A percentile compares a stretch with the other conserved stretches of the same genome.
Evolutionary conservation across 495 filamentous ascomycete species (phyloP).

Genomic region (Trichoderma virens): DNA sequence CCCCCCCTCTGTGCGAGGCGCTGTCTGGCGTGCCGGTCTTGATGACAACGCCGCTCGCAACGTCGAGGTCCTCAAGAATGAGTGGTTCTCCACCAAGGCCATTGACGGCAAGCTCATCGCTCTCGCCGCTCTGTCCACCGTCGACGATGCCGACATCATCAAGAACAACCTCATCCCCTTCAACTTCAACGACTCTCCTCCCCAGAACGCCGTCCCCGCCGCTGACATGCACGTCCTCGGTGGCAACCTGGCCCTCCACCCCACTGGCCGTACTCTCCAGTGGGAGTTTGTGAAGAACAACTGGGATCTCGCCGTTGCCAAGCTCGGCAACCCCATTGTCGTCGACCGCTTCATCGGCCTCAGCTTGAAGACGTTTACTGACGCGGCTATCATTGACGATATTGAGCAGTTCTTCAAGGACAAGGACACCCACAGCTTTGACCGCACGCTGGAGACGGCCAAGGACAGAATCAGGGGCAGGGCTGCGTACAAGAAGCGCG

Average conservation of each 20-base stretch:
- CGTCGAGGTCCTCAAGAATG: slow-evolving; percentile 62
- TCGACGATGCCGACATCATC: slow-evolving; percentile 59
- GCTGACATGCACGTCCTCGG: slow-evolving; percentile 84
- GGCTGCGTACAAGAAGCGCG: slow-evolving; percentile 68
- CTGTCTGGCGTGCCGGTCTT: slow-evolving; percentile 74
- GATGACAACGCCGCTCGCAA: slow-evolving; percentile 59
- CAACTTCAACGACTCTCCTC: slow-evolving; percentile 67
- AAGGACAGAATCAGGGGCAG: slow-evolving; percentile 72
- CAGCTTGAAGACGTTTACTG: slow-evolving; percentile 68
- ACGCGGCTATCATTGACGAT: slow-evolving; percentile 58
- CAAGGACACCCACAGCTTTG: slow-evolving; percentile 74
- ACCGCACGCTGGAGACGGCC: slow-evolving; percentile 69
- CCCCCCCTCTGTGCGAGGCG: slow-evolving; percentile 68
- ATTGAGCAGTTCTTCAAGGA: slow-evolving; percentile 76
- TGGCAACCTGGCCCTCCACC: slow-evolving; percentile 61
- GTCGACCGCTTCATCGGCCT: slow-evolving; percentile 79
- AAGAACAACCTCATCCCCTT: slow-evolving; percentile 67
- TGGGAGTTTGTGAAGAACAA: slow-evolving; percentile 81
- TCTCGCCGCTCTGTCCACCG: slow-evolving; percentile 67
- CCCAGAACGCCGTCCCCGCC: slow-evolving; percentile 34
- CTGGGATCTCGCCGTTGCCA: slow-evolving; percentile 60
- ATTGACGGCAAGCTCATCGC: slow-evolving; percentile 87
- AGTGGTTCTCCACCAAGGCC: slow-evolving; percentile 71
- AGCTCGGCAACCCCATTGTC: slow-evolving; percentile 73
- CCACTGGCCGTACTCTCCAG: slow-evolving; percentile 56